Percentiles rank a stretch among this genome's conserved stretches.
Conservation (phyloP, 2,329 filamentous ascomycete genomes). For the Fusarium sp. region DNA sequence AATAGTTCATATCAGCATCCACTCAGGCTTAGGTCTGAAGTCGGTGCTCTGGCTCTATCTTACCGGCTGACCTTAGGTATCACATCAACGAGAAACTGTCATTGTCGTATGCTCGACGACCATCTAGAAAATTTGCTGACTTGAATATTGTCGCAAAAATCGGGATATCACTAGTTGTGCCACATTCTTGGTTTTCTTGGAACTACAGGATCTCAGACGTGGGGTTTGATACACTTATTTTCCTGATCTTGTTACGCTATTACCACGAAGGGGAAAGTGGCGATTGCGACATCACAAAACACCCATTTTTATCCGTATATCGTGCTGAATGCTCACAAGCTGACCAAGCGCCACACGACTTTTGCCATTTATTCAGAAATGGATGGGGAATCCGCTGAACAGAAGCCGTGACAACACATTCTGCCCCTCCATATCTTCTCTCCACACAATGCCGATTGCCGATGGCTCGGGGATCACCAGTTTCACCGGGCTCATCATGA, state of each 20-base stretch:
- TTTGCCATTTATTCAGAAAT: conserved; percentile 25
- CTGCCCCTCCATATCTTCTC: conserved; percentile 11
- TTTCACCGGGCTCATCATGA: not conserved
- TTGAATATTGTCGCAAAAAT: not conserved
- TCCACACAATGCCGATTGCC: conserved; percentile 24
- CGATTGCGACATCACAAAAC: conserved; percentile 40
- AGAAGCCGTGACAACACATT: conserved; percentile 20
- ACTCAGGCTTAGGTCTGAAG: not conserved
- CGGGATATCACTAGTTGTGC: not conserved
- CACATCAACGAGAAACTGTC: not conserved
- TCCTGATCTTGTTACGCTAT: conserved; percentile 25
- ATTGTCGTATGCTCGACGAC: not conserved
- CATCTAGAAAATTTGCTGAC: not conserved
- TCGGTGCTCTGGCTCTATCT: not conserved
- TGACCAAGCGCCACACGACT: conserved; percentile 12
- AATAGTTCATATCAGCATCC: not conserved
- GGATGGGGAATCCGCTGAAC: conserved; percentile 15
- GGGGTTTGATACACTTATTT: conserved; percentile 18
- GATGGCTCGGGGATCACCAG: conserved; percentile 8
- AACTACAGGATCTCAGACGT: not conserved
- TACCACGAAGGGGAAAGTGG: conserved; percentile 34
- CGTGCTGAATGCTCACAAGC: conserved; percentile 15
- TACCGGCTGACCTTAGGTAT: not conserved
- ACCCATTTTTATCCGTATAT: conserved; percentile 24
- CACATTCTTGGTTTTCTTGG: not conserved